Evolutionary conservation across 495 filamentous ascomycete genomes (phyloP), one percentile per base, ranked within the genome.

Genomic region (Neurospora africana): DNA sequence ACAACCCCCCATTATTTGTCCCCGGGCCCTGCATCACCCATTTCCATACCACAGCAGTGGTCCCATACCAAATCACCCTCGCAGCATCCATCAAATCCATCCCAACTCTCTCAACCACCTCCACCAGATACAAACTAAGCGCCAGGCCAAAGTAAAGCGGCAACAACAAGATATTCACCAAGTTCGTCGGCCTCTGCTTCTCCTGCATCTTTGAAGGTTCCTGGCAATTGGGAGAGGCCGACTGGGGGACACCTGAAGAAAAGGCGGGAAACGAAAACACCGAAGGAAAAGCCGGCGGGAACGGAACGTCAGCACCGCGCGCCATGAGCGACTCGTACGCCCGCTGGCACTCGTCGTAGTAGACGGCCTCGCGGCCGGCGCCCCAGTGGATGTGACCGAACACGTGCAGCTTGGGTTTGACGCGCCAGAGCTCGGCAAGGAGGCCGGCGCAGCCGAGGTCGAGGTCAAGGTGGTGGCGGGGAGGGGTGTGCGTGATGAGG

Each of bases 371-470:
- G 30, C 81, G 78, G 8, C 90, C 90, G 71, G 86, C 79, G n/a
- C 86, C 88, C 72, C 83, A 89, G 81, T 98, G 95, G 35, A 96
- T 85, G 78, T 98, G 95, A 6, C 94, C 95, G 81, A 96, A 97
- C 71, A 97, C 86, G 80, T 98, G 95, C 13, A 98, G 82, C 38
- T 83, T 82, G 4, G 95, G 94, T 72, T 88, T 89, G 23, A 95
- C 88, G 35, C 88, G 86, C 92, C 93, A 95, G 37, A 93, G 76
- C 73, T 96, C 93, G 21, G 86, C 81, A 2, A 95, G 85, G 3
- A 98, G 86, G 38, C 84, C 88, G 23, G 90, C 88, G 77, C 93
- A 97, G 36, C 95, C 95, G 69, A 92, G 84, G 0, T 85, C 88
- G 17, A 91, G 79, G 79, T 98, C 95, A 8, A 91, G 88, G 78